Evolutionary conservation across 495 filamentous ascomycete species (phyloP), one percentile per base, ranked within the genome.

Genomic region (Penicillium antarcticum): DNA sequence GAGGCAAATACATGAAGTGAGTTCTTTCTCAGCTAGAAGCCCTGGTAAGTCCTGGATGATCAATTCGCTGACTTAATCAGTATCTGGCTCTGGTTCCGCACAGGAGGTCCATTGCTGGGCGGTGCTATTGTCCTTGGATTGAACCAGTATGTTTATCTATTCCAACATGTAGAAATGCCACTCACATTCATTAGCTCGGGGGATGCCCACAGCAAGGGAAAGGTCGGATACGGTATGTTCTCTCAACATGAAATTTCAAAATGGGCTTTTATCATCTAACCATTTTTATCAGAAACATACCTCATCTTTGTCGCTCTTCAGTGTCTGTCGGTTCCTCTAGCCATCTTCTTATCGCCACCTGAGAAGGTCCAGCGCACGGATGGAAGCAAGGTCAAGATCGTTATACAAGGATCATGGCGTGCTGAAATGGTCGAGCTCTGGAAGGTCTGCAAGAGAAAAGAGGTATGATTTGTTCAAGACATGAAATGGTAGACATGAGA

Each of bases 71-170:
- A 58, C 39, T 1, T 21, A 4, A n/a, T 11, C 19, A 67, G 66
- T 12, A 76, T 86, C 12, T 86, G 84, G 83, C 67, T 86, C 13
- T 80, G 72, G 43, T 86, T 76, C 66, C 75, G 80, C 9, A 73
- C 79, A 4, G 66, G 73, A 24, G 83, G 80, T 3, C 82, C 83
- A 45, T 70, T 86, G 14, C 43, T 87, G 0, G 84, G 83, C 17
- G 82, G 80, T 42, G 78, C 82, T 6, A 80, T 87, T 58, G 81
- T 84, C 13, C 70, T 87, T 10, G 80, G 76, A 17, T 62, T 87
- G 6, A 85, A 87, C 56, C 71, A 71, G 42, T 64, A 50, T 45
- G 68, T 52, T 17, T 12, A 4, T 6, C 5, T 13, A 7, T 7
- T 12, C 3, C 29, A 9, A 9, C 7, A 18, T 32, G 1, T 2